Conservation (phyloP, 1,284 basidiomycete genomes). For the Leccinum proliferum region DNA sequence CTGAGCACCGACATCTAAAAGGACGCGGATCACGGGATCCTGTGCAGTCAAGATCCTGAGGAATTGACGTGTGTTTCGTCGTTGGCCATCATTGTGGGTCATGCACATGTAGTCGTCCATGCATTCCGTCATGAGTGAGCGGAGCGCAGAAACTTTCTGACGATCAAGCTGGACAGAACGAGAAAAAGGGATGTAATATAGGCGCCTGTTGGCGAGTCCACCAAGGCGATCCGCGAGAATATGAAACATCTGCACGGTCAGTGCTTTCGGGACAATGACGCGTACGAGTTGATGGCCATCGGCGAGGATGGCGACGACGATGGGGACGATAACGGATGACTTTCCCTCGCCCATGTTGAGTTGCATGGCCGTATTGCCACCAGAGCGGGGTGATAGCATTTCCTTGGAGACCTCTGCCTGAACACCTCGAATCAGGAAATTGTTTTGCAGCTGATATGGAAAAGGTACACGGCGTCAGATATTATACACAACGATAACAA, state of each 20-base stretch:
- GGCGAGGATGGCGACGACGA: conserved; percentile 36
- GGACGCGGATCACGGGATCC: no score
- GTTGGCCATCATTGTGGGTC: no score
- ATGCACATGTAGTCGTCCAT: conserved; percentile 11
- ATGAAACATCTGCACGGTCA: conserved; percentile 40
- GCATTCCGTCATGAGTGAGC: conserved; percentile 34
- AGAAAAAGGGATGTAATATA: conserved; percentile 47
- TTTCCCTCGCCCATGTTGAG: conserved; percentile 61
- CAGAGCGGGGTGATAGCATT: conserved; percentile 40
- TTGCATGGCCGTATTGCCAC: conserved; percentile 38
- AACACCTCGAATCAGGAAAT: conserved; percentile 36
- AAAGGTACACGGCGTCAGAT: conserved; percentile 9
- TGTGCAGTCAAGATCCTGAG: no score
- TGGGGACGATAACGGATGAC: conserved; percentile 47
- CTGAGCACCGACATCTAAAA: no score
- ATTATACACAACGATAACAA: no score
- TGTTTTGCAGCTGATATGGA: conserved; percentile 35
- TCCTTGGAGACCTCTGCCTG: conserved; percentile 39
- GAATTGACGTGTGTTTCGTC: no score
- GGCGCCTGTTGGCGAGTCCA: conserved; percentile 40
- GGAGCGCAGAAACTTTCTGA: conserved; percentile 17
- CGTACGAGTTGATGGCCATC: conserved; percentile 33
- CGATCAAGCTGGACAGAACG: conserved; percentile 29
- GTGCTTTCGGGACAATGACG: conserved; percentile 29
- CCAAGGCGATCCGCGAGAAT: conserved; percentile 39